These are phyloP conservation scores for Phytophthora sojae DNA, from an alignment of 352 stramenopile genomes.

Conservation along the genomic window DNA sequence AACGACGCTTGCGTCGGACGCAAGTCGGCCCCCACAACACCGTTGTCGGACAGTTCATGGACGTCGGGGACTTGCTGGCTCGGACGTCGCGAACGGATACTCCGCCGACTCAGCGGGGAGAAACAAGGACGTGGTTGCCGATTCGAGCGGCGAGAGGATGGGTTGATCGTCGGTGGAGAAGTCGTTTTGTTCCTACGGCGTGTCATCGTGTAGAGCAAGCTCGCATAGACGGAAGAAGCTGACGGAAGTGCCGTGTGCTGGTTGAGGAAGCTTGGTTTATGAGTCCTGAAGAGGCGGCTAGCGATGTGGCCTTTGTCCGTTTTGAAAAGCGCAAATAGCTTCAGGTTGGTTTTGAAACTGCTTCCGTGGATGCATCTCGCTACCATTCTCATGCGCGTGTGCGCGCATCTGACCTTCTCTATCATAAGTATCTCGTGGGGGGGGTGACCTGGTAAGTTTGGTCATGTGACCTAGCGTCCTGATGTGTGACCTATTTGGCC, in stretches of 20 bases:
- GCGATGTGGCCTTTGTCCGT: neutral
- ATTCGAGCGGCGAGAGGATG: neutral
- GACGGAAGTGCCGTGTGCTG: neutral
- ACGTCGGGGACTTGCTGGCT: neutral
- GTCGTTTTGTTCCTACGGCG: neutral
- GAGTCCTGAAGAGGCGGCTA: neutral
- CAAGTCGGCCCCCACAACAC: neutral
- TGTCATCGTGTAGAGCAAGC: neutral
- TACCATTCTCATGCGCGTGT: neutral
- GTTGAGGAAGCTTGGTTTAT: neutral
- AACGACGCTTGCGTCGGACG: neutral
- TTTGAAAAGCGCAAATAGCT: neutral
- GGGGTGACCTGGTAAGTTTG: neutral
- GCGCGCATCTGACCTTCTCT: neutral
- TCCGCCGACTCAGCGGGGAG: too few species aligned
- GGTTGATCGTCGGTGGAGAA: neutral
- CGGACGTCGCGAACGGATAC: too few species aligned
- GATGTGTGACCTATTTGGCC: too few species aligned
- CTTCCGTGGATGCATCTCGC: neutral
- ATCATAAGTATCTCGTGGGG: neutral
- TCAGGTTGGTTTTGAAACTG: neutral
- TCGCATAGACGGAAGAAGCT: neutral
- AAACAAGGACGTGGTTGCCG: neutral
- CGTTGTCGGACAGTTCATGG: neutral
- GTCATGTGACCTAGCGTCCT: neutral